Percentiles rank a stretch among this genome's conserved stretches.
phyloP scores from a whole-genome alignment of 495 filamentous ascomycete species.

The Beverwykella pulmonaria region DNA sequence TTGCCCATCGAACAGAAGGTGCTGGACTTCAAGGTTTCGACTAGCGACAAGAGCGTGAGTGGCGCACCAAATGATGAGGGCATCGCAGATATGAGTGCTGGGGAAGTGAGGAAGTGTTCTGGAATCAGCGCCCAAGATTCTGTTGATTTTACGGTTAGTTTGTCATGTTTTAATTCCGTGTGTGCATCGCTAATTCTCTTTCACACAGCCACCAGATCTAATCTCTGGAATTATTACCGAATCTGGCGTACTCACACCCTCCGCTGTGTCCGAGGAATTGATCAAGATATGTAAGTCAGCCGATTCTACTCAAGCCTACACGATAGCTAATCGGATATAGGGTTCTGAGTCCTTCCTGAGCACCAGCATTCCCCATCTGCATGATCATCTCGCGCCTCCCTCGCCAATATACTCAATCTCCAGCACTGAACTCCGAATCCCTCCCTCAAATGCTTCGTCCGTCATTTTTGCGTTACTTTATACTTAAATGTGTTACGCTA shows the following conservation, averaged over 20 bases:
- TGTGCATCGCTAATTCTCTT: not conserved
- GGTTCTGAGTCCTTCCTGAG: slow-evolving; percentile 57
- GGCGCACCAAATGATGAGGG: slow-evolving; percentile 44
- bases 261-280: slow-evolving; percentile 74
- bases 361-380: not conserved
- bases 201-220: slow-evolving; percentile 64
- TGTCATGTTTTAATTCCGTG: not conserved
- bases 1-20: slow-evolving; percentile 75
- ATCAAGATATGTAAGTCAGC: slow-evolving; percentile 63
- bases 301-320: not conserved
- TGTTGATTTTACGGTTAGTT: slow-evolving; percentile 79
- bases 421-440: not conserved
- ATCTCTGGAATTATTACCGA: slow-evolving; percentile 83
- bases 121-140: slow-evolving; percentile 47
- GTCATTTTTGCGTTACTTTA: not conserved
- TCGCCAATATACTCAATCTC: not conserved
- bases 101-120: slow-evolving; percentile 31
- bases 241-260: slow-evolving; percentile 71
- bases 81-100: slow-evolving; percentile 25
- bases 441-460: not conserved
- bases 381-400: not conserved
- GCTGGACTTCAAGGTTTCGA: slow-evolving; percentile 62
- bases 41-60: slow-evolving; percentile 28
- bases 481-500: not conserved
- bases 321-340: not conserved